Evolutionary conservation across 345 rosid genomes (phyloP), one percentile per base, ranked within the genome.

Genomic region (Bretschneidera sinensis): DNA sequence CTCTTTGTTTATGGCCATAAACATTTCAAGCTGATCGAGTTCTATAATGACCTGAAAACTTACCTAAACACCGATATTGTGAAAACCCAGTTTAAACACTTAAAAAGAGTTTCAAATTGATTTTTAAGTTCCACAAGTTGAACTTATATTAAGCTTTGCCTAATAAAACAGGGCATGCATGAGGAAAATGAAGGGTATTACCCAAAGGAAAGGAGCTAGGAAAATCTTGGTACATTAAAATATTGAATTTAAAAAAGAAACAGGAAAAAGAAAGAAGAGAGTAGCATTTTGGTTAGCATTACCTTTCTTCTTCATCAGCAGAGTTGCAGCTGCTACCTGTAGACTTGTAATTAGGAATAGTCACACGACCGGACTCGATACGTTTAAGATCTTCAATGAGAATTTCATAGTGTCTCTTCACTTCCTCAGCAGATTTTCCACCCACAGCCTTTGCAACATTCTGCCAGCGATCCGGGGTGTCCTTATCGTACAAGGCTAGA

Each of bases 381-480:
- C 52, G 74, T 15, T 57, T 56, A 43, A 85, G 64, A 71, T 82
- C 87, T 55, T 75, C 79, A 13, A 82, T 33, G 0, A 82, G 79
- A 33, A 71, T 23, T 50, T 72, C 77, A 28, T 82, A 82, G 51
- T 79, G 87, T 57, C 35, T 60, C 58, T 67, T 79, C 20, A 82
- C 84, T 55, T n/a, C n/a, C n/a, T n/a, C n/a, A n/a, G n/a, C n/a
- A n/a, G n/a, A n/a, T n/a, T n/a, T n/a, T n/a, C n/a, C n/a, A n/a
- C n/a, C n/a, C n/a, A n/a, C n/a, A n/a, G n/a, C n/a, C n/a, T n/a
- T n/a, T n/a, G n/a, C n/a, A 43, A 82, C 70, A 24, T 82, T 77
- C 13, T 73, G 76, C 84, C 87, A 82, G 1, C 87, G 70, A 17
- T 79, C 87, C 0, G 82, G 84, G 3, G 87, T 77, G 39, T 82